Base-by-base conservation (phyloP, 2,329 filamentous ascomycete genomes). In the Pezicula rhizophila region DNA sequence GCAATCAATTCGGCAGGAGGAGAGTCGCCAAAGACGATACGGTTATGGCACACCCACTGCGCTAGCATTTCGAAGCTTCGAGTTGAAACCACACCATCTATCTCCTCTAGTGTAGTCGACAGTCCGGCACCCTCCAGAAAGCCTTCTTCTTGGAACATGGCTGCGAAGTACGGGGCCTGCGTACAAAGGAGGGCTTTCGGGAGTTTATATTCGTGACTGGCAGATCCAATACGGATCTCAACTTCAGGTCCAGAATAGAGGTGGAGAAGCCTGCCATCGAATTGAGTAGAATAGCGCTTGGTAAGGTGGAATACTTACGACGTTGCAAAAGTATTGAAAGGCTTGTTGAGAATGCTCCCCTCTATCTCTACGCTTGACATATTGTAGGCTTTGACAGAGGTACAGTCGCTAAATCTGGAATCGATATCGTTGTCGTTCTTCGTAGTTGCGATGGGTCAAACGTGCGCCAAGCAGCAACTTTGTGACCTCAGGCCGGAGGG, bases 91-190 rank as follows among this genome's bases (percentile, higher is more conserved):
- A 57, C 48, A 20, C 54, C 55, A 47, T 56, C 41, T 41, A 47
- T 45, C 45, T 54, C 48, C 20, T 48, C 49, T 41, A 56, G 46
- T 8, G 33, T 56, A 10, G 52, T 41, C 31, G 50, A 49, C 48
- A 53, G 52, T 17, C 56, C 50, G 31, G 31, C 35, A 1, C 46
- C 51, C 46, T 55, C 51, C 18, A 48, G 50, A 34, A 57, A 54
- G 7, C 23, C 7, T 49, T 37, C 49, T 52, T 56, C 37, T 26
- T 26, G 5, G 26, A 56, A 56, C 26, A 39, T 51, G 39, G 51
- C 51, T 43, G 42, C 42, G 41, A 57, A 55, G 47, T 57, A 57
- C 48, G 44, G 34, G 34, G 45, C 47, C 12, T 53, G 42, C 44
- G 42, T 43, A 42, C 50, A 57, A 10, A 57, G 48, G 20, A 55